Evolutionary conservation across 768 basidiomycete genomes (phyloP), one percentile per base, ranked within the genome.

Genomic region (Lactarius evosmus): DNA sequence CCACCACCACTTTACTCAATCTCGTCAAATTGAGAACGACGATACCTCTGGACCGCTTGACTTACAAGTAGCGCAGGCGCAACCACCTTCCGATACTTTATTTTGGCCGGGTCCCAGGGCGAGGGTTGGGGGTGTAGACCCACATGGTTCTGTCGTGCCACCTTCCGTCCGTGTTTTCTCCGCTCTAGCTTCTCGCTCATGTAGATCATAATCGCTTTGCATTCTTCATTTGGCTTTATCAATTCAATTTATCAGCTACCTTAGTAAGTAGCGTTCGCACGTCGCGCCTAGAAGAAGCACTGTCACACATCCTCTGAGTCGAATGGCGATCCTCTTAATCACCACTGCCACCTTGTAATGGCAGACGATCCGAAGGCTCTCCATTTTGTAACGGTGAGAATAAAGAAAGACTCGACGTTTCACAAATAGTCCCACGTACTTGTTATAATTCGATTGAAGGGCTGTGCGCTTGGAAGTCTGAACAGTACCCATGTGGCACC

Each of bases 11-110:
- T n/a, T 76, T 92, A 53, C 71, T 80, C 40, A 77, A 85, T 57
- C 76, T 91, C 66, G 75, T 91, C 65, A 82, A 82, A 69, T 77
- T 88, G 79, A 83, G 86, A 57, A 73, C 74, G 44, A 70, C 73
- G 14, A 79, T 88, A 61, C 85, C 88, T 30, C 22, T 85, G 57
- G 84, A 88, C 70, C 78, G 80, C 58, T 67, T 71, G 61, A 54
- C 75, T 36, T 74, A 40, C 46, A 51, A 41, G 29, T 60, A 50
- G 34, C 19, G 4, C 30, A 16, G 50, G 22, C 29, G 55, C 30
- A 57, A 27, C 19, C 38, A 58, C 30, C 34, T 40, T 36, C n/a
- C 22, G 25, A 32, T 29, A 36, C 19, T 51, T 51, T 8, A 33
- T 49, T 12, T 25, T 27, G 12, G 14, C 2, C n/a, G 41, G n/a